Evolutionary conservation across 371 early-diverging fungal species (phyloP), one percentile per base, ranked within the genome.

Genomic region (Cokeromyces recurvatus): DNA sequence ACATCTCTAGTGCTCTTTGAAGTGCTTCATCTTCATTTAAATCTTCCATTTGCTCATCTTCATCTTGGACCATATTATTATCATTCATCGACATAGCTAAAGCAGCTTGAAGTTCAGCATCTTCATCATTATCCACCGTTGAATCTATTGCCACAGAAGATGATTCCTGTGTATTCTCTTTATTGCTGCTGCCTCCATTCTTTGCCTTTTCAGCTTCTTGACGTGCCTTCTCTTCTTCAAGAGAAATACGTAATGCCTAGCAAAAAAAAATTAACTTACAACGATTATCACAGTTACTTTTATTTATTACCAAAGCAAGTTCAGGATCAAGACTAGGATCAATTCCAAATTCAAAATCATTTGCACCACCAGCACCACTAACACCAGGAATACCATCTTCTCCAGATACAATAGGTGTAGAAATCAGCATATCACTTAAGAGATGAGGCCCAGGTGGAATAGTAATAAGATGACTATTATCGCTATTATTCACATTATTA

Each of bases 261-360:
- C 20, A 15, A 38, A 31, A 19, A n/a, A n/a, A n/a, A n/a, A n/a
- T n/a, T n/a, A n/a, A n/a, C n/a, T n/a, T n/a, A n/a, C n/a, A n/a
- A n/a, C n/a, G n/a, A n/a, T n/a, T n/a, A n/a, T n/a, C n/a, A n/a
- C n/a, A n/a, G n/a, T n/a, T n/a, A n/a, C n/a, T n/a, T n/a, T n/a
- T n/a, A n/a, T n/a, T n/a, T n/a, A 50, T 51, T 68, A 86, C 87
- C 76, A 97, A 63, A 0, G 97, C 98, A 35, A 97, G 68, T 68
- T 97, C 98, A 9, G 98, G 98, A 55, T 97, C 98, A 56, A 95
- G 70, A 49, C 79, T 88, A 24, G 95, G 93, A 57, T 97, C 97
- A 34, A 97, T 90, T 10, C 96, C 98, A 80, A 95, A 95, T 46
- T 94, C 97, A 74, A 89, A 95, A 19, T 84, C 87, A 22, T 68